Evolutionary conservation across 768 basidiomycete genomes (phyloP).

Genomic region (Amanita pallidorosea): DNA sequence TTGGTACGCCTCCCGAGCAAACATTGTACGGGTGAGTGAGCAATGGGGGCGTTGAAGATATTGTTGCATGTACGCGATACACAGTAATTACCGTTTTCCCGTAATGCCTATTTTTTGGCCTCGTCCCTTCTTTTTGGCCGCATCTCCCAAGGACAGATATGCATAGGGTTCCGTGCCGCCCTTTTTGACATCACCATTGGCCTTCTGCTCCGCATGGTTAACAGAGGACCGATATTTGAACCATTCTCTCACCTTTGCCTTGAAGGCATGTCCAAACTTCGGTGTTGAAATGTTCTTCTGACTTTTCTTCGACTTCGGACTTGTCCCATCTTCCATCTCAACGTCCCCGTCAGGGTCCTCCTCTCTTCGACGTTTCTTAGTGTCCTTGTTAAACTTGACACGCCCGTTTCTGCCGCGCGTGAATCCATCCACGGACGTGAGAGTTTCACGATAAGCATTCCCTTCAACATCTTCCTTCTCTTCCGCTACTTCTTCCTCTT

Average conservation of each 20-base stretch:
- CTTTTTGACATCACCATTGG: conserved; percentile 89
- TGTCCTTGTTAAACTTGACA: conserved; percentile 94
- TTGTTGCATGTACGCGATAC: conserved; percentile 4
- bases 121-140: conserved; percentile 52
- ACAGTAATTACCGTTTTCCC: conserved; percentile 39
- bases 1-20: conserved; percentile 66
- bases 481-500: conserved; percentile 29
- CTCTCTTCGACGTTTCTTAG: conserved; percentile 80
- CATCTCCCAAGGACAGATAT: conserved; percentile 78
- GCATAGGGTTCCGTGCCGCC: conserved; percentile 86
- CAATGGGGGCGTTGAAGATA: conserved; percentile 7
- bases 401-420: conserved; percentile 74
- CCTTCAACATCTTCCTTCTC: conserved; percentile 50
- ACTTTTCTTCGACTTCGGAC: conserved; percentile 36
- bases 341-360: conserved; percentile 45
- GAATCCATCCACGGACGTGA: conserved; percentile 86
- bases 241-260: conserved; percentile 67
- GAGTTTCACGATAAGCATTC: conserved; percentile 70
- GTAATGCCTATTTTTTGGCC: conserved; percentile 42
- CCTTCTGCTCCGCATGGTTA: conserved; percentile 48
- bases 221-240: conserved; percentile 1
- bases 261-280: conserved; percentile 80
- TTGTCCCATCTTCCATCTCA: conserved; percentile 67
- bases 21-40: conserved; percentile 48
- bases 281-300: conserved; percentile 35